Evolutionary conservation across 805 yeast species (phyloP), one percentile per base, ranked within the genome.

Genomic region (Naumovozyma dairenensis): DNA sequence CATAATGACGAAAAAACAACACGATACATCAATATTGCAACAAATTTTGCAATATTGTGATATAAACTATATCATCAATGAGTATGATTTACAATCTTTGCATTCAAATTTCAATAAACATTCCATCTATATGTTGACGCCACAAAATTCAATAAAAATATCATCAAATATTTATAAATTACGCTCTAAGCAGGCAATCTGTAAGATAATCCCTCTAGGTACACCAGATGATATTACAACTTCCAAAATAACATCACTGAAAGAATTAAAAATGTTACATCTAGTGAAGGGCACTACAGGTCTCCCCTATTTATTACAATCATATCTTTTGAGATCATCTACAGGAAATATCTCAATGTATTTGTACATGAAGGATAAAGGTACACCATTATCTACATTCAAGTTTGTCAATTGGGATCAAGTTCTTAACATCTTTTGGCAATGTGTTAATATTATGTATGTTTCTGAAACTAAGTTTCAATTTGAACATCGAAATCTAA

Each of bases 401-500:
- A 29, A 28, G 2, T 28, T 50, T 5, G 28, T 30, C 6, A 45
- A 43, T 17, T 51, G 57, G 54, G 30, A 48, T 6, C 48, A 50
- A 32, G 47, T 48, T 10, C 26, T 49, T 13, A 60, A 49, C 7
- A 65, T 80, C 1, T 76, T 80, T 44, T 69, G 76, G 72, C 66
- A 65, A 39, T 57, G 74, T 17, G 73, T 64, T 2, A 52, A 59
- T n/a, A 53, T 64, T 4, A 53, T 80, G 17, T 66, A 70, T 17
- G 55, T 55, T 7, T 78, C 74, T 1, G 86, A 80, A 51, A 52
- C 59, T 12, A 48, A 57, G 24, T 59, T 60, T 38, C 62, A 67
- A 39, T 79, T 79, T 54, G 87, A 80, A 54, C 89, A 80, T 46
- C 63, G 89, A 30, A 83, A 80, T 51, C 54, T 80, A 38, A 80